Evolutionary conservation across 106 monocot genomes (phyloP), one percentile per base, ranked within the genome.

Genomic region (Phalaenopsis aphrodite): DNA sequence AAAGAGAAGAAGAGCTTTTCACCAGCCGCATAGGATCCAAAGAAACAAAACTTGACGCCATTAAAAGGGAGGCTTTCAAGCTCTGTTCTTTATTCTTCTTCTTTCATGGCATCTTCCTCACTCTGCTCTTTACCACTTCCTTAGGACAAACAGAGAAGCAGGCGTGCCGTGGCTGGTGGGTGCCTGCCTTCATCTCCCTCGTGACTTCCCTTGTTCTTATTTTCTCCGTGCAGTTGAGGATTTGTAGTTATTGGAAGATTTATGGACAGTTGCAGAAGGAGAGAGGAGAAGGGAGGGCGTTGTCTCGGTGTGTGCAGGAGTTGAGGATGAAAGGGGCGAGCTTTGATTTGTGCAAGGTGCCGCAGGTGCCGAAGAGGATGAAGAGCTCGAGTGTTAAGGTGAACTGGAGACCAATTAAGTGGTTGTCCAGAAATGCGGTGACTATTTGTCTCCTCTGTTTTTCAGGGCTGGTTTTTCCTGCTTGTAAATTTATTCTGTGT

Each of bases 321-420:
- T 78, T 97, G 84, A 82, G 97, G 79, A 92, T 97, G 97, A 97
- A 91, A 76, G 97, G 97, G 19, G 79, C 85, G 42, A 92, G 92
- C 85, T 97, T 89, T 43, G 94, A 94, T 69, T 61, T 97, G 77
- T 85, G 80, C 0, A 90, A 82, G 87, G 92, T 87, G 80, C 86
- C 90, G 56, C 78, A 74, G 82, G 42, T 15, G 11, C 78, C 74
- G 68, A 81, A 30, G 67, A 81, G 86, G 81, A 81, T 86, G 82
- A 92, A 90, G 94, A 92, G 97, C 82, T 89, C 92, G 2, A 94
- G 97, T 39, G 94, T 92, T 42, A 90, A 90, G 94, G 79, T 86
- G 3, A 84, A 68, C 80, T 94, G 92, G 89, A 77, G 84, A 72
- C 88, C 84, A 8, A 12, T 89, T 55, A 57, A 79, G 78, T 94